These are phyloP conservation scores for Leccinum uliginosum DNA, from an alignment of 768 basidiomycete genomes.

Conservation along the genomic window DNA sequence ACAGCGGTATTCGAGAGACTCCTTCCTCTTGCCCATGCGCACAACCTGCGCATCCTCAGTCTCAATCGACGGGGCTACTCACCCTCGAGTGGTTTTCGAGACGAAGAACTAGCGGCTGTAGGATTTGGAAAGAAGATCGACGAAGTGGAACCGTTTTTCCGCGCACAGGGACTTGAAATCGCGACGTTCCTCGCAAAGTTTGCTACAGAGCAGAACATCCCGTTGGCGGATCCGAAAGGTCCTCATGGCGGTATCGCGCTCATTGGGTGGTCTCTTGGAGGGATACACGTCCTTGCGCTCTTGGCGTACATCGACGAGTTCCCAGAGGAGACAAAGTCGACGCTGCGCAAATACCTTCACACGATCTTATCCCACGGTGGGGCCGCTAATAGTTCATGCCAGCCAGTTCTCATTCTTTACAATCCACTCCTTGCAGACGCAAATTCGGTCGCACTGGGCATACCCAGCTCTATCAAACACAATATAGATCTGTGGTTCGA, in stretches of 20 bases:
- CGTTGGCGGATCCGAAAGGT: conserved; percentile 1
- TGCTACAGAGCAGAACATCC: conserved; percentile 14
- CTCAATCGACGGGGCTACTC: conserved; percentile 25
- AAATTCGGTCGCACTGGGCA: conserved; percentile 1
- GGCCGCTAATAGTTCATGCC: not conserved
- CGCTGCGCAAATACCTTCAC: conserved; percentile 17
- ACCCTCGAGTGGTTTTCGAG: conserved; percentile 23
- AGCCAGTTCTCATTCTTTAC: not conserved
- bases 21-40: conserved; percentile 18
- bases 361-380: conserved; percentile 18
- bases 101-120: conserved; percentile 8
- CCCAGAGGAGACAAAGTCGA: conserved; percentile 1
- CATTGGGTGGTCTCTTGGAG: conserved; percentile 20
- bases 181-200: conserved; percentile 16
- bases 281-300: conserved; percentile 7
- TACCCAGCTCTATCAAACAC: not conserved
- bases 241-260: conserved; percentile 11
- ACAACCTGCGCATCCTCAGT: conserved; percentile 22
- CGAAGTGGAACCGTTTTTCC: conserved; percentile 12
- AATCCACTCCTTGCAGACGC: conserved; percentile 8
- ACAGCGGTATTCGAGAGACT: conserved; percentile 16
- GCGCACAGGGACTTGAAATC: conserved; percentile 16
- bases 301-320: conserved; percentile 16
- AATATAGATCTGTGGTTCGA: not conserved
- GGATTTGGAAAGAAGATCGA: conserved; percentile 14